Percentiles rank a stretch among this genome's conserved stretches.
phyloP scores from a whole-genome alignment of 805 yeast genomes.

The Candida qinlingensis region DNA sequence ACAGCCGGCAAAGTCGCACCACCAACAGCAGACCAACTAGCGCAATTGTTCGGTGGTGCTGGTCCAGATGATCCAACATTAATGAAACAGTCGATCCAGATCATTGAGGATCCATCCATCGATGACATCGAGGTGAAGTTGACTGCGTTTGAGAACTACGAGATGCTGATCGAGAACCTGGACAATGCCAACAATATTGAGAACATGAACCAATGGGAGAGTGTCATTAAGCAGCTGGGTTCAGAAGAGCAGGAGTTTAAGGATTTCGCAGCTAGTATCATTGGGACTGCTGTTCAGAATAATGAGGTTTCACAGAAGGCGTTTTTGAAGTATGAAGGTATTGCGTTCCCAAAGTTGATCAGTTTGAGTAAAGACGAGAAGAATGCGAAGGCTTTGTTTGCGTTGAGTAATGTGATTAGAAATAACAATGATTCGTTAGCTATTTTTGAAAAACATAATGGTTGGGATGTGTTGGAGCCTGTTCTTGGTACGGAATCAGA shows the following conservation, averaged over 20 bases:
- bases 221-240: constrained; percentile 50
- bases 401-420: constrained; percentile 67
- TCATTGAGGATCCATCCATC: constrained; percentile 53
- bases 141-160: constrained; percentile 83
- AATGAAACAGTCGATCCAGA: constrained; percentile 72
- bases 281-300: constrained; percentile 92
- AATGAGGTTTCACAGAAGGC: constrained; percentile 71
- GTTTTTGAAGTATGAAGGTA: constrained; percentile 46
- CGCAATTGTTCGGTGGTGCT: constrained; percentile 69
- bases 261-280: constrained; percentile 59
- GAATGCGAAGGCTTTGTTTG: constrained; percentile 66
- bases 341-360: constrained; percentile 39
- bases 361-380: constrained; percentile 33
- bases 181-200: constrained; percentile 94
- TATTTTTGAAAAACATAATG: constrained; percentile 49
- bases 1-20: constrained; percentile 57
- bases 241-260: constrained; percentile 41
- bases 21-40: constrained; percentile 75
- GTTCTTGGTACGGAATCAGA: constrained; percentile 21
- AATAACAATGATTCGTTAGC: constrained; percentile 56
- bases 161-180: constrained; percentile 86
- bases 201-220: constrained; percentile 75
- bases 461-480: constrained; percentile 53
- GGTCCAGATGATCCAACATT: constrained; percentile 78
- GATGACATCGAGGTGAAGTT: constrained; percentile 53